Evolutionary conservation across 2,329 filamentous ascomycete species (phyloP).

Genomic region (Aureobasidium namibiae): DNA sequence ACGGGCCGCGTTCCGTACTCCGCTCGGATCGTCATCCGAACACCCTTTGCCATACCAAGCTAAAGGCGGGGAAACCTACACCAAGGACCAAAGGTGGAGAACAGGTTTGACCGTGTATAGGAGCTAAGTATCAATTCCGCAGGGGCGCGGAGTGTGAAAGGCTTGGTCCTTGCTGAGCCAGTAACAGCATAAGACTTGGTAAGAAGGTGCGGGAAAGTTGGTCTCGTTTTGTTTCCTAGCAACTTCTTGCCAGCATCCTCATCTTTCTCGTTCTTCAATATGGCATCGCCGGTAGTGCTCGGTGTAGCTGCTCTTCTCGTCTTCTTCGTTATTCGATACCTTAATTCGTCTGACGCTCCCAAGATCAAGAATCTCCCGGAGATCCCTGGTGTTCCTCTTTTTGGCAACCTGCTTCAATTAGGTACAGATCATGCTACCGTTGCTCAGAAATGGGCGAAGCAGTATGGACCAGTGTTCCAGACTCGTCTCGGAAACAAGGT

Average conservation of each 20-base stretch:
- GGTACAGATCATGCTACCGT: slow-evolving; percentile 40
- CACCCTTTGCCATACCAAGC: neutral
- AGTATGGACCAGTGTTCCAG: slow-evolving; percentile 43
- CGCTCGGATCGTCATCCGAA: neutral
- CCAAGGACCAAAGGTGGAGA: too few relatives aligned
- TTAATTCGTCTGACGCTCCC: slow-evolving; percentile 40
- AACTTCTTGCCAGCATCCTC: neutral
- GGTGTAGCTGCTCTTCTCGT: slow-evolving; percentile 33
- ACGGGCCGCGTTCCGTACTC: neutral
- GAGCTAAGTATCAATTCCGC: neutral
- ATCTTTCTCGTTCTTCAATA: neutral
- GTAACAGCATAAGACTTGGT: slow-evolving; percentile 9
- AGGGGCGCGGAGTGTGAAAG: neutral
- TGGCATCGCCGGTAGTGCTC: slow-evolving; percentile 30
- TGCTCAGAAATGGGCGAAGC: slow-evolving; percentile 38
- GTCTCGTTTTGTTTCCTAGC: neutral
- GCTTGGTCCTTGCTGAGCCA: slow-evolving; percentile 5
- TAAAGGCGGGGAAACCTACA: neutral
- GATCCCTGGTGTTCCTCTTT: slow-evolving; percentile 38
- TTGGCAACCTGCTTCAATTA: slow-evolving; percentile 39
- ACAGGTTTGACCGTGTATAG: neutral
- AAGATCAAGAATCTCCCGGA: slow-evolving; percentile 42
- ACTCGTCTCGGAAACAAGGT: slow-evolving; percentile 58
- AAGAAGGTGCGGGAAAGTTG: neutral
- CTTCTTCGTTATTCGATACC: slow-evolving; percentile 32